These are phyloP conservation scores for Sporisorium exsertum DNA, from an alignment of 1,284 basidiomycete species.

Conservation along the genomic window DNA sequence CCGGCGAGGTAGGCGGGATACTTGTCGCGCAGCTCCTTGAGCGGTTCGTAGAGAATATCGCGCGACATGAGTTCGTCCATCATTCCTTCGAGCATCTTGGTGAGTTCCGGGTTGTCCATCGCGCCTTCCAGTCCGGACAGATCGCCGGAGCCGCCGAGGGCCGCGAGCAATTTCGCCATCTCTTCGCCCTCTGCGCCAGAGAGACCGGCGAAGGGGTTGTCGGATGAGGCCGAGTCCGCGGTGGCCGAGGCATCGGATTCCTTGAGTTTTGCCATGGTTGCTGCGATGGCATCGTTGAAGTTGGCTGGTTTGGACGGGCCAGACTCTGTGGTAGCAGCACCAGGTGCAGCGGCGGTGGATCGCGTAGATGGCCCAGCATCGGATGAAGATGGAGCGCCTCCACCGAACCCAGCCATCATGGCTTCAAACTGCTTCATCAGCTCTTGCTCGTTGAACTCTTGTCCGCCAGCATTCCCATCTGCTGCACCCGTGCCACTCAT, in stretches of 20 bases:
- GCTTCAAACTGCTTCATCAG: conserved; percentile 67
- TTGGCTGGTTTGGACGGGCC: conserved; percentile 66
- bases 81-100: conserved; percentile 86
- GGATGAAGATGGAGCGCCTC: conserved; percentile 12
- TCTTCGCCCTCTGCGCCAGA: conserved; percentile 69
- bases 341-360: conserved; percentile 1
- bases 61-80: conserved; percentile 94
- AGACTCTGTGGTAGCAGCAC: conserved; percentile 6
- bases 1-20: conserved; percentile 82
- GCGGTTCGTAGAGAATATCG: conserved; percentile 89
- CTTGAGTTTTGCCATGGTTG: conserved; percentile 83
- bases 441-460: conserved; percentile 60
- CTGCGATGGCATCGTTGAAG: conserved; percentile 82
- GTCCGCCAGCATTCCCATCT: conserved; percentile 9
- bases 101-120: conserved; percentile 71
- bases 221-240: conserved; percentile 47
- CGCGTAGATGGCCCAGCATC: conserved; percentile 6
- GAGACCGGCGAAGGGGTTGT: conserved; percentile 71
- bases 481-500: conserved; percentile 16
- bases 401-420: conserved; percentile 63
- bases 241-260: conserved; percentile 75
- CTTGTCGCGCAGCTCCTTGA: conserved; percentile 89
- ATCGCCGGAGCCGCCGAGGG: conserved; percentile 66
- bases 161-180: conserved; percentile 68
- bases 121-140: conserved; percentile 62